A percentile compares a stretch with the other conserved stretches of the same genome.
Evolutionary conservation across 495 filamentous ascomycete species (phyloP).

Genomic region (Talaromyces adpressus): DNA sequence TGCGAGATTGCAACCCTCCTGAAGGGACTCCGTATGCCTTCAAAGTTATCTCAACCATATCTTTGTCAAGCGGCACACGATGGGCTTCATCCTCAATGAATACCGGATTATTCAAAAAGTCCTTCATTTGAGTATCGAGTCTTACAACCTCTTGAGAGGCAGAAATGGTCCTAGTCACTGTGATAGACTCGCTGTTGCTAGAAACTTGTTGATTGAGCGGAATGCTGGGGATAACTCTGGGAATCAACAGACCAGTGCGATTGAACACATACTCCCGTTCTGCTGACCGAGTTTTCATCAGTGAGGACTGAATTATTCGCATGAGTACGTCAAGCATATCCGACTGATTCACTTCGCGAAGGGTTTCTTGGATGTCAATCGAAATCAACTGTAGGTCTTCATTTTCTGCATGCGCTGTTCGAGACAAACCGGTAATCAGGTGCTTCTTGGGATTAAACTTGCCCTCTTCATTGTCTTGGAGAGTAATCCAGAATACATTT

Average conservation of each 20-base stretch:
- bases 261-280: not conserved
- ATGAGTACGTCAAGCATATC: too few relatives aligned
- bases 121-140: not conserved
- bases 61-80: slow-evolving; percentile 11
- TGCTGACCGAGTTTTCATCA: not conserved
- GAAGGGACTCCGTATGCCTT: slow-evolving; percentile 21
- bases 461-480: not conserved
- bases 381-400: not conserved
- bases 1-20: not conserved
- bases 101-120: slow-evolving; percentile 19
- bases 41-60: slow-evolving; percentile 24
- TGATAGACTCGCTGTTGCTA: not conserved
- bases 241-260: not conserved
- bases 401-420: not conserved
- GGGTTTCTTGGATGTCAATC: not conserved
- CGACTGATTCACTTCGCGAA: not conserved
- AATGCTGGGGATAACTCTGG: not conserved
- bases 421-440: not conserved
- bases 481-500: not conserved
- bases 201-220: not conserved
- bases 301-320: not conserved
- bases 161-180: too few relatives aligned
- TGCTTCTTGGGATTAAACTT: not conserved
- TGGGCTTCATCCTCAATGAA: slow-evolving; percentile 24
- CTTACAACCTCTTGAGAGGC: too few relatives aligned